A percentile compares a stretch with the other conserved stretches of the same genome.
Evolutionary conservation across 192 early-diverging fungal species (phyloP).

Genomic region (Dispira simplex): DNA sequence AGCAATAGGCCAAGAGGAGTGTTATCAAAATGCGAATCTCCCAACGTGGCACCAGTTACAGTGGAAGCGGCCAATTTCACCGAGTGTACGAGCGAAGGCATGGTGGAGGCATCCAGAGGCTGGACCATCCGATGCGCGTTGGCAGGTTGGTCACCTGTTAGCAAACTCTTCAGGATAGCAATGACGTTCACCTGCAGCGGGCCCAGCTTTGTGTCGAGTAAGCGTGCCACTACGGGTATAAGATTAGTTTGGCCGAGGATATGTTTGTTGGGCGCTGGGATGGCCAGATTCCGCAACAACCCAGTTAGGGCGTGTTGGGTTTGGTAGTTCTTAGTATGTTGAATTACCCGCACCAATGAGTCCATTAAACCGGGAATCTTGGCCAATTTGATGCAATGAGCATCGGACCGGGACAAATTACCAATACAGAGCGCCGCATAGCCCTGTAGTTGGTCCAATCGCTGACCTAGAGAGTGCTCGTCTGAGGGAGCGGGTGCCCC

Average conservation of each 20-base stretch:
- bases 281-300: slow-evolving; percentile 8
- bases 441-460: slow-evolving; percentile 2
- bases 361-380: not conserved
- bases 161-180: slow-evolving; percentile 2
- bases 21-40: not conserved
- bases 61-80: not conserved
- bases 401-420: slow-evolving; percentile 7
- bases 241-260: not conserved
- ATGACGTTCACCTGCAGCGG: slow-evolving; percentile 9
- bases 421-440: slow-evolving; percentile 2
- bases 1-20: slow-evolving; percentile 1
- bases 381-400: not conserved
- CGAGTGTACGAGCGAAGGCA: slow-evolving; percentile 6
- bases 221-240: not conserved
- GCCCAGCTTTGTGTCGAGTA: slow-evolving; percentile 6
- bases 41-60: not conserved
- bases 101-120: not conserved
- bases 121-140: not conserved
- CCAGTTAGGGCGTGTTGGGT: slow-evolving; percentile 5
- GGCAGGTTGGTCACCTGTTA: not conserved
- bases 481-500: not conserved
- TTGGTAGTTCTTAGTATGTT: slow-evolving; percentile 7
- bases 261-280: slow-evolving; percentile 1
- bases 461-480: not conserved
- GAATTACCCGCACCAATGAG: not conserved